These are phyloP conservation scores for Taiozyma sp. DNA, from an alignment of 1,139 yeast genomes.

Conservation along the genomic window DNA sequence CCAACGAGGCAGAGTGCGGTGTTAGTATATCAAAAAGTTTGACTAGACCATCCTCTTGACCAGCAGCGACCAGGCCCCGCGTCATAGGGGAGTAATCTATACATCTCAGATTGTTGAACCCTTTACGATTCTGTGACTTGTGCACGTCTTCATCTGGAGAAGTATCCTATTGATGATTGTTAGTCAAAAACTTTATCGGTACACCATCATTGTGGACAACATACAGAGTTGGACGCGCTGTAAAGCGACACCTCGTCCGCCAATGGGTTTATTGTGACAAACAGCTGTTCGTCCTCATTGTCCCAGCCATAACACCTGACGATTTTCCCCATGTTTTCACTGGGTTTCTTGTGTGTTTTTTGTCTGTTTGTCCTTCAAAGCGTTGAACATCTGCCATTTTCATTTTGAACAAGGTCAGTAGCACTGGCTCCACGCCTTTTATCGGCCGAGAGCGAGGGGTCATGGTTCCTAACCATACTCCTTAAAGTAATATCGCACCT, in stretches of 20 bases:
- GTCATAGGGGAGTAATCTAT: constrained; percentile 56
- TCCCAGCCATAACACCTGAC: constrained; percentile 61
- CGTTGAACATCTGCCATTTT: background rate
- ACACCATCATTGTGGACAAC: constrained; percentile 2
- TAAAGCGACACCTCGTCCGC: constrained; percentile 66
- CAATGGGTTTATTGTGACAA: constrained; percentile 59
- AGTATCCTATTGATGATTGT: constrained; percentile 5
- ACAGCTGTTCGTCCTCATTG: constrained; percentile 47
- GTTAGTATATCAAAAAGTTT: constrained; percentile 56
- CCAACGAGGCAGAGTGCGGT: constrained; percentile 36
- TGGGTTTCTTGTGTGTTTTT: background rate
- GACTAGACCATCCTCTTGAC: constrained; percentile 68
- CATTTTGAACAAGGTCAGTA: background rate
- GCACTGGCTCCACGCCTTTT: too few species aligned
- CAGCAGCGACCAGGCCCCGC: constrained; percentile 65
- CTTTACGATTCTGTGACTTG: constrained; percentile 50
- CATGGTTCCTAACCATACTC: too few species aligned
- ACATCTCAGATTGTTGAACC: constrained; percentile 71
- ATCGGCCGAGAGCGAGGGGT: background rate
- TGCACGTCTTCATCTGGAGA: constrained; percentile 36
- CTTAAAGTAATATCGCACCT: too few species aligned
- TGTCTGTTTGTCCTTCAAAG: background rate
- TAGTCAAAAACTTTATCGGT: background rate
- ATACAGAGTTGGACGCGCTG: constrained; percentile 37
- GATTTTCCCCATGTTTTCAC: constrained; percentile 39